Percentiles rank a stretch among this genome's conserved stretches.
Conservation (phyloP, 768 basidiomycete genomes). For the Amyloporia xantha region DNA sequence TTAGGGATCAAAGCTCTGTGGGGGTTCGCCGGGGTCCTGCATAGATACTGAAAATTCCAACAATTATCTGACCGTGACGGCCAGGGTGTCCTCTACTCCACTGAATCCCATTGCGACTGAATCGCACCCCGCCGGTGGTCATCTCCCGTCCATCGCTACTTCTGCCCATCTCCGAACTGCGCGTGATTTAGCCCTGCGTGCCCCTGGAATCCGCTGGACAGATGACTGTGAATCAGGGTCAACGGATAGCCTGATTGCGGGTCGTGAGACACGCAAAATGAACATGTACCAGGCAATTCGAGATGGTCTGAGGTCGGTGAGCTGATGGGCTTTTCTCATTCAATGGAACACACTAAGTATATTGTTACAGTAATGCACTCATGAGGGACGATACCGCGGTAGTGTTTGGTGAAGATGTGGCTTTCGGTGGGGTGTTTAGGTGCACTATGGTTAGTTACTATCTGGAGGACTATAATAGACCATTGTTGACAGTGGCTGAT, state of each 20-base stretch:
- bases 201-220: conserved; percentile 65
- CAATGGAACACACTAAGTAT: too few species aligned
- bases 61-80: too few species aligned
- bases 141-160: conserved; percentile 63
- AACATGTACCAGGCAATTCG: conserved; percentile 91
- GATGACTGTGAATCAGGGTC: conserved; percentile 48
- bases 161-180: conserved; percentile 59
- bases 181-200: conserved; percentile 64
- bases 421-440: conserved; percentile 91
- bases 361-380: conserved; percentile 78
- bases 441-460: conserved; percentile 70
- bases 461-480: too few species aligned
- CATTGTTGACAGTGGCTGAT: neutral
- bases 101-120: too few species aligned
- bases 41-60: too few species aligned
- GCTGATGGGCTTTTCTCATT: too few species aligned
- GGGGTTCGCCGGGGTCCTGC: too few species aligned
- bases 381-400: conserved; percentile 82
- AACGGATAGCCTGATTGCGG: conserved; percentile 47
- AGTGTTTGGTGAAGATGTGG: conserved; percentile 88
- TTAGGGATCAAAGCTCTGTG: too few species aligned
- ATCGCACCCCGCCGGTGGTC: too few species aligned
- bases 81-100: too few species aligned
- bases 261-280: conserved; percentile 90
- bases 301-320: conserved; percentile 76